Evolutionary conservation across 352 stramenopile genomes (phyloP), one percentile per base, ranked within the genome.

Genomic region (Phytophthora crassamura): DNA sequence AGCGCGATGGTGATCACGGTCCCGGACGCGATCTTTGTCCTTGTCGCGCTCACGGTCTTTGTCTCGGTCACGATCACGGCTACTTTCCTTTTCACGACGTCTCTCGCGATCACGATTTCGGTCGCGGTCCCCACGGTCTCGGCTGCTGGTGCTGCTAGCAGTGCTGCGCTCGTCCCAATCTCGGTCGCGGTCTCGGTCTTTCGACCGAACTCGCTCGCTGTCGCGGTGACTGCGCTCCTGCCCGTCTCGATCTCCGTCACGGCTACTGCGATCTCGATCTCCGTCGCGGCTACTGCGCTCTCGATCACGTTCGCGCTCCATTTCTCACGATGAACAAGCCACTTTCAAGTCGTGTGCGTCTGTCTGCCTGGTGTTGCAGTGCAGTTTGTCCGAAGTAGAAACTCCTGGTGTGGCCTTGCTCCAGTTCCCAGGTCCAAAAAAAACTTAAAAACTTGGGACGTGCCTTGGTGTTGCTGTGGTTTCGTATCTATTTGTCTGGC

Each of bases 91-190:
- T 8, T 74, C 64, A 28, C 61, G 56, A 14, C 53, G 53, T 10
- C 55, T 49, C 5, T 66, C 63, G 16, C 55, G 38, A 16, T 78
- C 66, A 7, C 64, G 58, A 1, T 77, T 67, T 12, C 75, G 72
- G 9, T 69, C 67, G 5, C 69, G 67, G 9, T 82, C 65, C 8
- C 72, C 64, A 7, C 63, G 11, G 36, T 67, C 16, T 25, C 49
- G 48, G 9, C 76, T 64, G 9, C 73, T 76, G 2, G 63, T 48
- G 35, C 53, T 62, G 36, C 59, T 67, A 0, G 65, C 45, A 42
- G 68, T 70, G 46, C 73, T 75, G 30, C 81, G 70, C 62, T 72
- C 57, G 16, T 79, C 64, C 16, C 62, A 68, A 38, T 82, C 74
- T 16, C 66, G 63, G 32, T 82, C 68, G 38, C 69, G 61, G 10